Conservation (phyloP, 1,284 basidiomycete genomes). For the Cerrena zonata region DNA sequence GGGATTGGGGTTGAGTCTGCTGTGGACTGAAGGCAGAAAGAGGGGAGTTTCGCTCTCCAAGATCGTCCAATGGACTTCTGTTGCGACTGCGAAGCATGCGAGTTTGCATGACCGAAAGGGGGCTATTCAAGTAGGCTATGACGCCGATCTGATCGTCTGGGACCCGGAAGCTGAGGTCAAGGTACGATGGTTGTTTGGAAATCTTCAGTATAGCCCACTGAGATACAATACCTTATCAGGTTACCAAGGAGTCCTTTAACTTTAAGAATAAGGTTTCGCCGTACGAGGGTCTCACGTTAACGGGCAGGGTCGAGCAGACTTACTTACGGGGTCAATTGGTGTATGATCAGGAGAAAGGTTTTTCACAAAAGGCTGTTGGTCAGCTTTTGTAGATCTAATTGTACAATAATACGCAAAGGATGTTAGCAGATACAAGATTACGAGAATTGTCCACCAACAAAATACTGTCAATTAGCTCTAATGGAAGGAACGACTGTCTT, state of each 20-base stretch:
- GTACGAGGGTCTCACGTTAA: constrained; percentile 69
- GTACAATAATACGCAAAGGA: not conserved
- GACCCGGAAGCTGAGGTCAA: constrained; percentile 63
- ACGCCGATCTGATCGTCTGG: constrained; percentile 84
- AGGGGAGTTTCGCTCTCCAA: constrained; percentile 54
- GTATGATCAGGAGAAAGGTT: constrained; percentile 44
- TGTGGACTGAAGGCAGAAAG: constrained; percentile 76
- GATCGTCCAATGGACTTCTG: constrained; percentile 71
- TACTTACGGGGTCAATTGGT: constrained; percentile 69
- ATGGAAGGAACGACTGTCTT: not conserved
- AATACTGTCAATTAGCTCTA: not conserved
- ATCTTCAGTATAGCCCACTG: not conserved
- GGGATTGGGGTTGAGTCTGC: constrained; percentile 77
- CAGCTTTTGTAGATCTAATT: constrained; percentile 22
- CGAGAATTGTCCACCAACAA: no score
- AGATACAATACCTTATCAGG: constrained; percentile 35
- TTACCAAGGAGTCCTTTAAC: constrained; percentile 64
- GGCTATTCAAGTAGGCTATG: constrained; percentile 60
- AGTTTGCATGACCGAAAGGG: constrained; percentile 70
- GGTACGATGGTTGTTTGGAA: constrained; percentile 34
- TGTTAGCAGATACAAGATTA: no score
- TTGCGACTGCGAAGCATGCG: constrained; percentile 71
- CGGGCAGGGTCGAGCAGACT: constrained; percentile 70
- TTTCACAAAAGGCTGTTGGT: constrained; percentile 29
- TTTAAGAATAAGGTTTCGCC: constrained; percentile 93